Conservation (phyloP, 768 basidiomycete genomes). For the Hydnum rufescens region DNA sequence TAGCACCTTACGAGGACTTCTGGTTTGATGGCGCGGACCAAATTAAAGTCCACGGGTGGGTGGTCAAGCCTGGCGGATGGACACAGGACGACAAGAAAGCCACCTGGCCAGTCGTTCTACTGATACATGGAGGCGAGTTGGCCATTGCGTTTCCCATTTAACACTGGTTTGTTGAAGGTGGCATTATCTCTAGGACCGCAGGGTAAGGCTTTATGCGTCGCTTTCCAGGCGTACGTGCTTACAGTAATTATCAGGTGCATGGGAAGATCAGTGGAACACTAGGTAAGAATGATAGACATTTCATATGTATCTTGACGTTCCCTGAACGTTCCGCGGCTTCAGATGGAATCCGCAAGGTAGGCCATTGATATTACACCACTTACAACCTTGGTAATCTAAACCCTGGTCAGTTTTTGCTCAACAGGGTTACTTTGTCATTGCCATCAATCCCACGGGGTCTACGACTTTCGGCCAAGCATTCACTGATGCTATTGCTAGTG, state of each 20-base stretch:
- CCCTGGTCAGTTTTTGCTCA: conserved; percentile 45
- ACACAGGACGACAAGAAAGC: conserved; percentile 32
- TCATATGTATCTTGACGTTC: not conserved
- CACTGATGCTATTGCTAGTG: conserved; percentile 22
- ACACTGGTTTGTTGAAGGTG: conserved; percentile 26
- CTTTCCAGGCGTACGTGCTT: not conserved
- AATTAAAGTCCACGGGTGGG: conserved; percentile 69
- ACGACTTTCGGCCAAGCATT: conserved; percentile 79
- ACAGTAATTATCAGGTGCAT: conserved; percentile 30
- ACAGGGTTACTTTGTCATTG: conserved; percentile 74
- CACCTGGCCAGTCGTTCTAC: conserved; percentile 53
- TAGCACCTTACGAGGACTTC: conserved; percentile 56
- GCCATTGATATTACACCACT: conserved; percentile 5
- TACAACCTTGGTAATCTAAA: not conserved
- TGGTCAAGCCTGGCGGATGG: conserved; percentile 64
- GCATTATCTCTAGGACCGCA: not conserved
- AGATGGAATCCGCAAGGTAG: conserved; percentile 78
- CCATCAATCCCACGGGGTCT: conserved; percentile 86
- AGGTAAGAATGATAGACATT: conserved; percentile 67
- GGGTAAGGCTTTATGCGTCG: not conserved
- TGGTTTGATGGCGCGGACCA: conserved; percentile 73
- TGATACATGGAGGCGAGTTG: conserved; percentile 53
- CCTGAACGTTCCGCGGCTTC: not conserved
- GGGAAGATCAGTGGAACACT: conserved; percentile 82
- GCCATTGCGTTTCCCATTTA: not conserved